Conservation (phyloP, 1,139 yeast species). For the Zhuliangozyma parablackwelliae region DNA sequence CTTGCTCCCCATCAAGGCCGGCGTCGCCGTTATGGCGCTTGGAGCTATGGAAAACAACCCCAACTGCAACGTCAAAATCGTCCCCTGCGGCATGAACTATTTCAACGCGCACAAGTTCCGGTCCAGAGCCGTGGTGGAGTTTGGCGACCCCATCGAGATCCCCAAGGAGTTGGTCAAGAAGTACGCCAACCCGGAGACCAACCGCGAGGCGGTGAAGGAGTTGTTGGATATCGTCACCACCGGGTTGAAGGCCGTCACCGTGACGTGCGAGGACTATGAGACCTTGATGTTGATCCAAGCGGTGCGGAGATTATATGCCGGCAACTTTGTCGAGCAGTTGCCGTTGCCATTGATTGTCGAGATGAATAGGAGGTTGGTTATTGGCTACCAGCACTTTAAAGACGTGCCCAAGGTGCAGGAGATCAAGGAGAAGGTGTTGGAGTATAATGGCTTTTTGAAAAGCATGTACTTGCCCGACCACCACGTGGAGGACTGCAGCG, state of each 20-base stretch:
- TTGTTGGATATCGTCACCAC: conserved; percentile 67
- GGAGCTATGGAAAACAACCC: conserved; percentile 82
- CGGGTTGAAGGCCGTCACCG: conserved; percentile 84
- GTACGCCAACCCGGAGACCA: conserved; percentile 52
- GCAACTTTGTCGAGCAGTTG: conserved; percentile 60
- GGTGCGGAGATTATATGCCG: conserved; percentile 83
- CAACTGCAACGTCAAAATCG: conserved; percentile 71
- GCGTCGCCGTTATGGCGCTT: conserved; percentile 96
- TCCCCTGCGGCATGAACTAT: conserved; percentile 96
- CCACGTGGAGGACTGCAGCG: conserved; percentile 64
- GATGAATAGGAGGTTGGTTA: conserved; percentile 78
- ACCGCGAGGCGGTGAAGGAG: conserved; percentile 67
- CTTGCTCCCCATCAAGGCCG: conserved; percentile 87
- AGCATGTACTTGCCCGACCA: conserved; percentile 83
- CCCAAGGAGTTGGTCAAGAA: conserved; percentile 57
- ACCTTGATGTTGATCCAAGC: conserved; percentile 91
- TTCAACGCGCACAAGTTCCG: conserved; percentile 94
- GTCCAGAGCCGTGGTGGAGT: conserved; percentile 91
- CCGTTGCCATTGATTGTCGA: conserved; percentile 85
- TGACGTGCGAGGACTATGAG: conserved; percentile 88
- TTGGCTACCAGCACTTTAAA: conserved; percentile 71
- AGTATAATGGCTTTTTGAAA: conserved; percentile 64
- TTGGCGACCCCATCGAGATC: conserved; percentile 83
- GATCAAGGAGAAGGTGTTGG: conserved; percentile 56
- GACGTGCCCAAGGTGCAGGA: conserved; percentile 66